phyloP scores from a whole-genome alignment of 805 yeast species.

The Saccharomyces jurei region DNA sequence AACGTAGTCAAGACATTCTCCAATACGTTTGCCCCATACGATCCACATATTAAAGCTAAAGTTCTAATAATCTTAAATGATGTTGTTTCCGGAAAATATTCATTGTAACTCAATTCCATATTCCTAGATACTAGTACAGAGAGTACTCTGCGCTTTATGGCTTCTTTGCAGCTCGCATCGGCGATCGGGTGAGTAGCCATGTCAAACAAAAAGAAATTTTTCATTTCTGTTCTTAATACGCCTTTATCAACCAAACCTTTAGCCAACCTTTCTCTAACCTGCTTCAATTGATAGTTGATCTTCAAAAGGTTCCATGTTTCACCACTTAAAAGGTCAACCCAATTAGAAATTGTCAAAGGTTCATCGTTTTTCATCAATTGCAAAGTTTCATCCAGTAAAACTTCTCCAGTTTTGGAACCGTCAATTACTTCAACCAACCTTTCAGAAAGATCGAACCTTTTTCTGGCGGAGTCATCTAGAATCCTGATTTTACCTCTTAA shows the following conservation, averaged over 20 bases:
- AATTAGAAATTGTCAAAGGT: conserved; percentile 69
- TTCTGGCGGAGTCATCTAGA: conserved; percentile 86
- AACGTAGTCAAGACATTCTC: conserved; percentile 76
- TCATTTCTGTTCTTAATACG: conserved; percentile 87
- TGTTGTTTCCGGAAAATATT: conserved; percentile 61
- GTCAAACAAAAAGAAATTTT: conserved; percentile 87
- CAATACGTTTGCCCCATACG: conserved; percentile 92
- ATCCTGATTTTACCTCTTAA: conserved; percentile 81
- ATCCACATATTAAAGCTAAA: conserved; percentile 73
- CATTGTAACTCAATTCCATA: conserved; percentile 46
- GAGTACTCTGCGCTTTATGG: conserved; percentile 64
- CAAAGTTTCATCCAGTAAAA: conserved; percentile 84
- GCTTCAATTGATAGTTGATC: conserved; percentile 90
- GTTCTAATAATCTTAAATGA: conserved; percentile 69
- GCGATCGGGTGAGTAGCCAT: conserved; percentile 98
- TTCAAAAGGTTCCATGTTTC: conserved; percentile 97
- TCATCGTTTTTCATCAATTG: conserved; percentile 82
- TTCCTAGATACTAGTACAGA: conserved; percentile 65
- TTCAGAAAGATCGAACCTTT: conserved; percentile 81
- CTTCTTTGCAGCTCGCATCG: conserved; percentile 77
- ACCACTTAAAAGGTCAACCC: conserved; percentile 91
- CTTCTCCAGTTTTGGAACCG: conserved; percentile 86
- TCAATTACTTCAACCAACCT: conserved; percentile 82
- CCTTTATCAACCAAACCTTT: conserved; percentile 98
- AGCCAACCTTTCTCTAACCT: conserved; percentile 91